phyloP scores from a whole-genome alignment of 345 rosid genomes.

The Laguncularia racemosa region DNA sequence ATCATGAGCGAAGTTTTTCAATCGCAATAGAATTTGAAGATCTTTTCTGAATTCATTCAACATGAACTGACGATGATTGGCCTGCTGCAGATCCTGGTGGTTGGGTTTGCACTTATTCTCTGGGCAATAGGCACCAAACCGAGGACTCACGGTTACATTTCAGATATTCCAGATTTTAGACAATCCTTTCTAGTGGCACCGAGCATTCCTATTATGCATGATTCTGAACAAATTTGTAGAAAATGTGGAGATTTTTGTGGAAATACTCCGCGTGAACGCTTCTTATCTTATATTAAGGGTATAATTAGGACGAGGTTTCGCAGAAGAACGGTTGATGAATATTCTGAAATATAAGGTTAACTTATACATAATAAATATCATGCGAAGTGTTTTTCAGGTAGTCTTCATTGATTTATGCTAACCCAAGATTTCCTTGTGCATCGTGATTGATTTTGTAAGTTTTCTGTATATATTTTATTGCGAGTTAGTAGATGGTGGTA shows the following conservation, averaged over 20 bases:
- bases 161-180: constrained; percentile 10
- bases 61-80: too few species aligned
- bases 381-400: too few species aligned
- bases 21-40: not conserved
- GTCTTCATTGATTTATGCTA: too few species aligned
- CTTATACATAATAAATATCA: too few species aligned
- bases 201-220: constrained; percentile 1
- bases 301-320: constrained; percentile 8
- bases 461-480: too few species aligned
- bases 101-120: constrained; percentile 19
- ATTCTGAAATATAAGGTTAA: too few species aligned
- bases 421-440: too few species aligned
- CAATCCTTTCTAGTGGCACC: constrained; percentile 45
- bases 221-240: constrained; percentile 13
- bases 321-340: constrained; percentile 9
- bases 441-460: too few species aligned
- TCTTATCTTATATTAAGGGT: constrained; percentile 11
- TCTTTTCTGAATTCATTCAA: too few species aligned
- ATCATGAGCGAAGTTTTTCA: too few species aligned
- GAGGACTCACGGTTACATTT: not conserved
- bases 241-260: constrained; percentile 13
- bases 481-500: too few species aligned
- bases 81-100: constrained; percentile 21
- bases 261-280: constrained; percentile 6
- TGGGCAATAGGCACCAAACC: constrained; percentile 26